Evolutionary conservation across 768 basidiomycete species (phyloP), one percentile per base, ranked within the genome.

Genomic region (Sporobolomyces pararoseus): DNA sequence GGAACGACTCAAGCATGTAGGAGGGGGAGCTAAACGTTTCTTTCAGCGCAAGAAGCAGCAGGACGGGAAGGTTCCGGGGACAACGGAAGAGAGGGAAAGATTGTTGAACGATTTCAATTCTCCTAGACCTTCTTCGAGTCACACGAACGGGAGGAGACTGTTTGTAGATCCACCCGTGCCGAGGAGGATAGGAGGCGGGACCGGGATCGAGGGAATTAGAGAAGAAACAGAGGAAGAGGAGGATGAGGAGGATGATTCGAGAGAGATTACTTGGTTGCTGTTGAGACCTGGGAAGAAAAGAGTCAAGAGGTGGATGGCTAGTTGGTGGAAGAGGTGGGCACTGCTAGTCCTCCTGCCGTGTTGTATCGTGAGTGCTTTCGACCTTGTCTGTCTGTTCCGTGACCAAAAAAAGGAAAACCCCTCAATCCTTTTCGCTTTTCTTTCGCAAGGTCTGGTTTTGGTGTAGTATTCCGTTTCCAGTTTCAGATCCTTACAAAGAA

Each of bases 401-500:
- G 39, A 42, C 39, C 10, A 42, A 17, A 17, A 17, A 42, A 42
- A 17, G 17, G 39, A 17, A 42, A 42, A 42, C 39, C n/a, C n/a
- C n/a, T n/a, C n/a, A n/a, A n/a, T n/a, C n/a, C n/a, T n/a, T n/a
- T n/a, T n/a, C n/a, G n/a, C n/a, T n/a, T n/a, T n/a, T n/a, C n/a
- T n/a, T n/a, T n/a, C n/a, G 39, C 9, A 9, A 81, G 80, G 78
- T 80, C 23, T 82, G 81, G 81, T 31, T 81, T 2, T 82, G 82
- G 81, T 80, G 80, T 16, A 78, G 79, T 2, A 70, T 81, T 1
- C 82, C 82, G 7, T 82, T 82, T 60, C 82, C 82, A 0, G 77
- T 81, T 0, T 75, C 75, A 0, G 80, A 81, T 53, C 80, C 80
- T 25, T 81, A 78, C 68, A 57, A 75, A 52, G 58, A 78, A 74